A percentile compares a stretch with the other conserved stretches of the same genome.
Conservation (phyloP, 345 rosid species). For the Mangifera indica region DNA sequence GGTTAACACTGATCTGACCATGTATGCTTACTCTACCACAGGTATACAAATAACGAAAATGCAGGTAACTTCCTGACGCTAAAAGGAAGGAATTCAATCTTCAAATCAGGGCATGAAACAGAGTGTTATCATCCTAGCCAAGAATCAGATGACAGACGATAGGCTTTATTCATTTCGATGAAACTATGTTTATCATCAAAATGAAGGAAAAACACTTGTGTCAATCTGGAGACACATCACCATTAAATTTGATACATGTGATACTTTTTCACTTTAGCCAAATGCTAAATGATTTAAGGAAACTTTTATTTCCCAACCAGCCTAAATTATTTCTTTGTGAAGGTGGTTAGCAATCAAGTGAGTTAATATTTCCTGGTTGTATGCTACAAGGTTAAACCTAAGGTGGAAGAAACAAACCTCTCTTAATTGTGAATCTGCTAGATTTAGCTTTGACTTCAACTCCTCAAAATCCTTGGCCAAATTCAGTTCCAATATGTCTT, state of each 20-base stretch:
- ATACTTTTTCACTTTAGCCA: background rate
- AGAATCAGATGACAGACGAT: background rate
- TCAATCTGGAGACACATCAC: background rate
- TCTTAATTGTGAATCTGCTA: constrained; percentile 33
- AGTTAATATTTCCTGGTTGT: background rate
- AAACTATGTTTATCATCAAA: constrained; percentile 1
- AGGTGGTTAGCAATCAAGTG: too few relatives aligned
- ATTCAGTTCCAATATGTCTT: constrained; percentile 17
- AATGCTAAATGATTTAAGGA: background rate
- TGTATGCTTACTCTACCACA: too few relatives aligned
- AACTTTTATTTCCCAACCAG: background rate
- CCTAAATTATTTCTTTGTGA: background rate
- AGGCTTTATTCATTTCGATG: background rate
- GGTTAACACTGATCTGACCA: too few relatives aligned
- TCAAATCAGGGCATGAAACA: background rate
- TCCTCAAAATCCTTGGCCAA: constrained; percentile 33
- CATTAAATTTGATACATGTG: background rate
- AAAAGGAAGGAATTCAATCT: background rate
- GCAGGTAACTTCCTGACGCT: background rate
- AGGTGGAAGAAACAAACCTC: constrained; percentile 28
- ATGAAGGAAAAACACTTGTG: background rate
- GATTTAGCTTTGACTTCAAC: constrained; percentile 34
- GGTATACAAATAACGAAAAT: background rate
- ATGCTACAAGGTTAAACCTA: background rate
- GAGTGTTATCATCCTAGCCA: background rate